Evolutionary conservation across 108 stramenopile species (phyloP).

Genomic region (Asterionellopsis glacialis): DNA sequence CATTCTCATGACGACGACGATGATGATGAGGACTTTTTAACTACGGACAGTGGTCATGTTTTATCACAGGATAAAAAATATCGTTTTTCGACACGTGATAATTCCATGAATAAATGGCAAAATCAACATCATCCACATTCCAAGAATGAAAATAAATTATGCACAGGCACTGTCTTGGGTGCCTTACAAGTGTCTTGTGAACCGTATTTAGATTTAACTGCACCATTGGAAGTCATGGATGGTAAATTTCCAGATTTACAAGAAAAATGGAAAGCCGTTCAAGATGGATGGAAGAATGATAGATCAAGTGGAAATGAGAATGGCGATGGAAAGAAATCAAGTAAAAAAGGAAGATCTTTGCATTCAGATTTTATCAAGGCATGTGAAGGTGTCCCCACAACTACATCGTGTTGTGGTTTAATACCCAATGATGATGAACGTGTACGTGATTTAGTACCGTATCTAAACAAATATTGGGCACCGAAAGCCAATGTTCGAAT

Average conservation of each 20-base stretch:
- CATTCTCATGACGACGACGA: no score
- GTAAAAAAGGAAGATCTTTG: neutral
- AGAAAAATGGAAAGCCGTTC: no score
- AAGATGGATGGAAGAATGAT: no score
- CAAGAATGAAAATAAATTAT: no score
- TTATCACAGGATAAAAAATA: neutral
- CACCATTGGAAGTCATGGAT: neutral
- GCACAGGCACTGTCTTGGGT: neutral
- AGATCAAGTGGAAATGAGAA: neutral
- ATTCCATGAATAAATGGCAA: neutral
- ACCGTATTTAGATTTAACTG: neutral
- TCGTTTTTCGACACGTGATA: neutral
- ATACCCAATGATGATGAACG: neutral
- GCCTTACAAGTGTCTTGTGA: neutral
- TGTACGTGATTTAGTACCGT: neutral
- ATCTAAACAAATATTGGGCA: neutral
- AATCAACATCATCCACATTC: neutral
- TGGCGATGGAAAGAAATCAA: neutral
- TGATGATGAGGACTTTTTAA: no score
- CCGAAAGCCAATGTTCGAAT: neutral
- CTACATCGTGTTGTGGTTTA: constrained; percentile 1
- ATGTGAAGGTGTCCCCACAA: neutral
- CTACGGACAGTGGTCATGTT: no score
- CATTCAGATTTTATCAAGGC: neutral
- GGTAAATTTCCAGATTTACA: neutral